phyloP scores from a whole-genome alignment of 1,284 basidiomycete genomes.

The Microbotryomycetes sp. region DNA sequence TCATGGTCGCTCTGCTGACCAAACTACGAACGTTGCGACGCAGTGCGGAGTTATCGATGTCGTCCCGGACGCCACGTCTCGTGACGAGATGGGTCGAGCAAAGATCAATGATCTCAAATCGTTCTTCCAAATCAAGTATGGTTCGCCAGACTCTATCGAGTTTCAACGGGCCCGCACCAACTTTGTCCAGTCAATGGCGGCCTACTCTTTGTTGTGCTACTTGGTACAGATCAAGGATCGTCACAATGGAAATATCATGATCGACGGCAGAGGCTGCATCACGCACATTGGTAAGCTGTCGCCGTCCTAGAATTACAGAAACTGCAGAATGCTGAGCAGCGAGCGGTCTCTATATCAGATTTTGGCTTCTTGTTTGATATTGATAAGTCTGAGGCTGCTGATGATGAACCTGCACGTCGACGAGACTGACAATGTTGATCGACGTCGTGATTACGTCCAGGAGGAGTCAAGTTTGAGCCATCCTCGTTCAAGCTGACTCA shows the following conservation, averaged over 20 bases:
- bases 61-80: constrained; percentile 93
- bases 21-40: not conserved
- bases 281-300: constrained; percentile 73
- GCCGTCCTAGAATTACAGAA: not conserved
- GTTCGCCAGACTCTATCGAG: constrained; percentile 73
- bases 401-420: constrained; percentile 1
- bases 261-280: constrained; percentile 92
- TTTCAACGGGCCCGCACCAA: constrained; percentile 92
- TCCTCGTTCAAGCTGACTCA: constrained; percentile 96
- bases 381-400: constrained; percentile 56
- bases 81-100: constrained; percentile 98
- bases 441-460: constrained; percentile 51
- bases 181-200: constrained; percentile 99
- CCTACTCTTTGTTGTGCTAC: constrained; percentile 97
- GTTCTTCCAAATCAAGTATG: constrained; percentile 94
- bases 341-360: too few relatives aligned
- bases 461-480: constrained; percentile 94
- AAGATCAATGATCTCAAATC: constrained; percentile 93
- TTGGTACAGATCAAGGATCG: constrained; percentile 95
- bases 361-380: constrained; percentile 99
- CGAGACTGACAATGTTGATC: constrained; percentile 4
- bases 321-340: too few relatives aligned
- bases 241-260: constrained; percentile 99
- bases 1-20: not conserved
- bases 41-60: constrained; percentile 98